These are phyloP conservation scores for Pleurotus eryngii DNA, from an alignment of 768 basidiomycete species.

Conservation along the genomic window DNA sequence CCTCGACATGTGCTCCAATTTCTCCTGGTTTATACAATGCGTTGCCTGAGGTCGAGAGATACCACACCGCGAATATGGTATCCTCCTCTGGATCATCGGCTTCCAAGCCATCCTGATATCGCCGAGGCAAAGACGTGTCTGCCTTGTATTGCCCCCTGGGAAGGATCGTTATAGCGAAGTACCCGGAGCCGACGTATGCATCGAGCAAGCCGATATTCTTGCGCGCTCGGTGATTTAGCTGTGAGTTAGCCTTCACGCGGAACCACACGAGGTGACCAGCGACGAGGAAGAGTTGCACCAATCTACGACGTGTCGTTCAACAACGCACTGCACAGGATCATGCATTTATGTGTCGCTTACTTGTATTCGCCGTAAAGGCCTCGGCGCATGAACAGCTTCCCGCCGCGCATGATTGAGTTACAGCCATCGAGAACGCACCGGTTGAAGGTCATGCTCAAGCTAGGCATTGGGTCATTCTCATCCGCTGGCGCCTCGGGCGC, in stretches of 20 bases:
- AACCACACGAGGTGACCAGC: slow-evolving; percentile 74
- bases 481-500: slow-evolving; percentile 53
- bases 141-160: slow-evolving; percentile 63
- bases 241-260: slow-evolving; percentile 54
- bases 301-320: slow-evolving; percentile 32
- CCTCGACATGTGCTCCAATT: neutral
- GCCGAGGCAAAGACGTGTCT: slow-evolving; percentile 54
- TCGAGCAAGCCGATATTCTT: slow-evolving; percentile 63
- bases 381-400: slow-evolving; percentile 68
- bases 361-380: slow-evolving; percentile 75
- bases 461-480: slow-evolving; percentile 50
- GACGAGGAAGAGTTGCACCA: slow-evolving; percentile 71
- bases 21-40: slow-evolving; percentile 24
- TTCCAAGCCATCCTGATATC: slow-evolving; percentile 89
- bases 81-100: slow-evolving; percentile 87
- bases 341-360: slow-evolving; percentile 38
- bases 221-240: slow-evolving; percentile 53
- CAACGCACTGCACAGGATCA: no score
- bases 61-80: slow-evolving; percentile 80
- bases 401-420: slow-evolving; percentile 67
- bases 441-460: slow-evolving; percentile 68
- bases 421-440: slow-evolving; percentile 88
- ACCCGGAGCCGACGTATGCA: slow-evolving; percentile 85
- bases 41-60: slow-evolving; percentile 35
- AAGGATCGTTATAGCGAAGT: slow-evolving; percentile 66